phyloP scores from a whole-genome alignment of 2,329 filamentous ascomycete genomes.

The Botrytis fragariae region DNA sequence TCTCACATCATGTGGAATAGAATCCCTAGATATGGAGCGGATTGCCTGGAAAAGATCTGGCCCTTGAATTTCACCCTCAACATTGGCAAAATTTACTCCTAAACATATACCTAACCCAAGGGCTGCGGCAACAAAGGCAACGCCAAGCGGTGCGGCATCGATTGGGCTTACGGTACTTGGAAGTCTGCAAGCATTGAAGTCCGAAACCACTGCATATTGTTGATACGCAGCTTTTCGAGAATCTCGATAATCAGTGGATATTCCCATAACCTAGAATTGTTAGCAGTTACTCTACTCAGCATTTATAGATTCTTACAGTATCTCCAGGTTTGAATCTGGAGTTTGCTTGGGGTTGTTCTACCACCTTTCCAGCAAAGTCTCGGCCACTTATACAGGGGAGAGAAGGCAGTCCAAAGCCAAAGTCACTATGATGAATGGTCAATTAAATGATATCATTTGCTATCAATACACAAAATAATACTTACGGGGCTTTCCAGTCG shows the following conservation, averaged over 20 bases:
- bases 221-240: constrained; percentile 36
- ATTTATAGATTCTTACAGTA: constrained; percentile 40
- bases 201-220: constrained; percentile 52
- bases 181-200: constrained; percentile 36
- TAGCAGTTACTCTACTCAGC: constrained; percentile 30
- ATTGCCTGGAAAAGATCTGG: constrained; percentile 59
- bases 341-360: constrained; percentile 44
- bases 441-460: constrained; percentile 2
- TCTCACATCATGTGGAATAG: constrained; percentile 59
- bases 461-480: constrained; percentile 55
- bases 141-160: constrained; percentile 35
- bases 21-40: constrained; percentile 44
- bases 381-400: constrained; percentile 37
- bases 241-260: constrained; percentile 38
- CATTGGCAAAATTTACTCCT: constrained; percentile 60
- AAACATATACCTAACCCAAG: constrained; percentile 67
- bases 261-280: constrained; percentile 38
- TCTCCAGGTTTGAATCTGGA: constrained; percentile 56
- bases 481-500: constrained; percentile 75
- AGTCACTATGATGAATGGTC: constrained; percentile 30
- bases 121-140: constrained; percentile 57
- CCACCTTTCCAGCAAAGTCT: constrained; percentile 65
- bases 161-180: constrained; percentile 27
- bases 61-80: constrained; percentile 44
- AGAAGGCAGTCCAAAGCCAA: constrained; percentile 35